phyloP scores from a whole-genome alignment of 306 rosid species.

The Dryas drummondii region DNA sequence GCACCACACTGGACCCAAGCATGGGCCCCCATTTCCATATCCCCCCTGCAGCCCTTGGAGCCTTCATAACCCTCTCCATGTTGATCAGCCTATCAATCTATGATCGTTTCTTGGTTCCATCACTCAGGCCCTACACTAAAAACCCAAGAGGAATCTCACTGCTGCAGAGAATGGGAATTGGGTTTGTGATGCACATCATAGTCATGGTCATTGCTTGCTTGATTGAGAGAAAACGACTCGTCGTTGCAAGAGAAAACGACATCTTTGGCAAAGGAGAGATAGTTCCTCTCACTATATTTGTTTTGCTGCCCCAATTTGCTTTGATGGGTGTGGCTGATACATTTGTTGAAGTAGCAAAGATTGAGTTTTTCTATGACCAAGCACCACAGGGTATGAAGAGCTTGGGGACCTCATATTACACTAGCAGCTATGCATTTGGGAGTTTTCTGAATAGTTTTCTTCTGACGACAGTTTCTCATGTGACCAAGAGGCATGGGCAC shows the following conservation, averaged over 20 bases:
- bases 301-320: conserved; percentile 67
- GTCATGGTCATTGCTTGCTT: conserved; percentile 46
- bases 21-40: conserved; percentile 57
- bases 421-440: conserved; percentile 53
- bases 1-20: conserved; percentile 51
- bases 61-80: conserved; percentile 46
- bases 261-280: conserved; percentile 25
- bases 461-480: conserved; percentile 48
- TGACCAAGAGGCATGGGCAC: conserved; percentile 51
- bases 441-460: conserved; percentile 56
- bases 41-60: conserved; percentile 50
- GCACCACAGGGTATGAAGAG: conserved; percentile 73
- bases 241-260: conserved; percentile 40
- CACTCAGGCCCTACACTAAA: conserved; percentile 37
- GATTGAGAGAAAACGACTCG: conserved; percentile 54
- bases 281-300: conserved; percentile 55
- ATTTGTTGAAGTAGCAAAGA: conserved; percentile 53
- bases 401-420: conserved; percentile 54
- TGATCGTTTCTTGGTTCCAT: conserved; percentile 49
- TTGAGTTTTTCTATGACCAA: conserved; percentile 73
- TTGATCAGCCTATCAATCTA: conserved; percentile 47
- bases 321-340: conserved; percentile 54
- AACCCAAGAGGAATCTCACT: conserved; percentile 71
- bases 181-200: conserved; percentile 42
- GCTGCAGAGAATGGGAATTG: conserved; percentile 67